A percentile compares a stretch with the other conserved stretches of the same genome.
These are phyloP conservation scores for Fusarium keratoplasticum DNA, from an alignment of 2,329 filamentous ascomycete species.

Conservation along the genomic window DNA sequence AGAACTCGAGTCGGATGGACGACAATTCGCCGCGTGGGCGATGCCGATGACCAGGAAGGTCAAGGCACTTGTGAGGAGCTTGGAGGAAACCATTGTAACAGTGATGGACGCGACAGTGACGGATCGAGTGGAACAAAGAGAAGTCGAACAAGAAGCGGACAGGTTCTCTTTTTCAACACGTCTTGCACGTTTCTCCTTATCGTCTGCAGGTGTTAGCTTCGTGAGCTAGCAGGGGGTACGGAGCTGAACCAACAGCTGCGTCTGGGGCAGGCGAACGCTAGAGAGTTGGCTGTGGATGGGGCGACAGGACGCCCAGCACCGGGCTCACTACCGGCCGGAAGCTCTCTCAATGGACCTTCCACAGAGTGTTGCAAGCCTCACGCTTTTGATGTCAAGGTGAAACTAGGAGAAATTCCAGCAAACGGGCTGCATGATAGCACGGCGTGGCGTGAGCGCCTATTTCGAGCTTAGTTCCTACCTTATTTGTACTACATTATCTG, in stretches of 20 bases:
- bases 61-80: neutral
- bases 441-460: neutral
- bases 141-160: neutral
- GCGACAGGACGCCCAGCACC: neutral
- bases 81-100: neutral
- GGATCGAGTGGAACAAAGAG: neutral
- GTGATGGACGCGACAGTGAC: neutral
- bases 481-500: neutral
- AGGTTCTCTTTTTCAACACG: neutral
- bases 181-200: neutral
- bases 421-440: neutral
- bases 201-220: neutral
- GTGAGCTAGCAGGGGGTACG: neutral
- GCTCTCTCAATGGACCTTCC: neutral
- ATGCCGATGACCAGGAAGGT: neutral
- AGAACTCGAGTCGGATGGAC: neutral
- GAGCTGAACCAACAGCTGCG: neutral
- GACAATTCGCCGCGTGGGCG: neutral
- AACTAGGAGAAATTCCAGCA: neutral
- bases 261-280: neutral
- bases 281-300: neutral
- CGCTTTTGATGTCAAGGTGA: neutral
- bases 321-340: neutral
- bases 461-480: neutral
- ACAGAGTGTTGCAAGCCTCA: neutral